These are phyloP conservation scores for Eutrema yunnanense DNA, from an alignment of 345 rosid species.

Conservation along the genomic window DNA sequence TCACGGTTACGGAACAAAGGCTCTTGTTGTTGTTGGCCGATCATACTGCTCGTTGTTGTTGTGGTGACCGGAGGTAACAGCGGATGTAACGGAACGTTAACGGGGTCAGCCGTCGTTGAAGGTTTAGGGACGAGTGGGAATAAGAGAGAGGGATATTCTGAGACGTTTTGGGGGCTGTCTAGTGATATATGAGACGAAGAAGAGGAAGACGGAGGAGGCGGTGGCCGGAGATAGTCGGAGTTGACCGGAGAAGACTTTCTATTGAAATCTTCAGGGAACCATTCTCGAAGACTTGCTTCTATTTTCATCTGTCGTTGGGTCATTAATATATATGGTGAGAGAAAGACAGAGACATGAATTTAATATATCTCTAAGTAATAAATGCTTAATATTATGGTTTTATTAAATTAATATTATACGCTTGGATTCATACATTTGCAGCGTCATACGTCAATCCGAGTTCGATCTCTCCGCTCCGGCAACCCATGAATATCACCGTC, in stretches of 20 bases:
- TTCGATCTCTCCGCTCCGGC: constrained; percentile 81
- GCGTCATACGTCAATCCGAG: constrained; percentile 49
- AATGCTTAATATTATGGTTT: neutral
- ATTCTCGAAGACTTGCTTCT: constrained; percentile 47
- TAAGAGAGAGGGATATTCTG: constrained; percentile 51
- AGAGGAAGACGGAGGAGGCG: constrained; percentile 46
- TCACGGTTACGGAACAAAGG: constrained; percentile 34
- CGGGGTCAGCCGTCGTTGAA: constrained; percentile 9
- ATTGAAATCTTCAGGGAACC: constrained; percentile 50
- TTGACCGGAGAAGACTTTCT: constrained; percentile 33
- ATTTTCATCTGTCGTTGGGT: constrained; percentile 40
- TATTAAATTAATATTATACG: neutral
- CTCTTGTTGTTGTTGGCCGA: constrained; percentile 35
- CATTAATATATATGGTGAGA: neutral
- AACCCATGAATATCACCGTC: constrained; percentile 81
- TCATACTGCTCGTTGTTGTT: constrained; percentile 1
- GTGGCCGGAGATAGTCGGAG: constrained; percentile 31
- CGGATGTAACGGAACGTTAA: constrained; percentile 6
- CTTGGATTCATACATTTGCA: constrained; percentile 36
- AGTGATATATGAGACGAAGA: constrained; percentile 69
- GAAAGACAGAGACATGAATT: neutral
- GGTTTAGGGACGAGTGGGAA: constrained; percentile 37
- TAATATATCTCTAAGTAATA: neutral
- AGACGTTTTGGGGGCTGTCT: constrained; percentile 41
- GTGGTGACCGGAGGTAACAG: constrained; percentile 6